Evolutionary conservation across 169 alveolate genomes (phyloP), one percentile per base, ranked within the genome.

Genomic region (Plasmodium inui): DNA sequence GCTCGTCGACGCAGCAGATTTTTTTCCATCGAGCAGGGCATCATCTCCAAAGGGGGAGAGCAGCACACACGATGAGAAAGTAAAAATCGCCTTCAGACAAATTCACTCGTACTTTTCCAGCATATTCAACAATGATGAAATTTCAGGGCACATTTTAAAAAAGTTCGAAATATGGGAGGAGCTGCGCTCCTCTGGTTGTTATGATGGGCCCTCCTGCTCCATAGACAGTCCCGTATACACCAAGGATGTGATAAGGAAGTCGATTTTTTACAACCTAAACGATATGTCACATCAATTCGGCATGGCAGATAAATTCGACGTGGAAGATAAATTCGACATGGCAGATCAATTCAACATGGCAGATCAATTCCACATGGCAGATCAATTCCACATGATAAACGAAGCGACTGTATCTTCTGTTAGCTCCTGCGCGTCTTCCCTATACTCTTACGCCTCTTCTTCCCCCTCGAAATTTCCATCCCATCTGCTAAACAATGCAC

Each of bases 91-190:
- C 26, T 57, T 55, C 55, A 41, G 26, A 5, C 34, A 53, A 53
- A 30, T 82, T 30, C 22, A 82, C 41, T 30, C 89, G 19, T 82
- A 82, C 26, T 57, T 82, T 6, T 57, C 28, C 26, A 82, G 55
- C 41, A 82, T 82, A 82, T 82, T 82, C 71, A 41, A 55, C 8
- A 28, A 10, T 82, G 55, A 82, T 19, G 78, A 50, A 28, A 50
- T 82, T 53, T 82, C 79, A 17, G 46, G 39, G 26, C 6, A 50
- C 30, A 82, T 82, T 82, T 82, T 82, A 57, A 82, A 50, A 55
- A 55, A 82, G 22, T 82, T 82, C 26, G 89, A 82, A 57, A 30
- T 0, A 2, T 55, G 28, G 79, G 71, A 50, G 41, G 55, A 67
- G n/a, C 14, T 0, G 3, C 1, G 76, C 3, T 67, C 76, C 19